A percentile compares a stretch with the other conserved stretches of the same genome.
Conservation (phyloP, 306 rosid species). For the Abrus pulchellus region DNA sequence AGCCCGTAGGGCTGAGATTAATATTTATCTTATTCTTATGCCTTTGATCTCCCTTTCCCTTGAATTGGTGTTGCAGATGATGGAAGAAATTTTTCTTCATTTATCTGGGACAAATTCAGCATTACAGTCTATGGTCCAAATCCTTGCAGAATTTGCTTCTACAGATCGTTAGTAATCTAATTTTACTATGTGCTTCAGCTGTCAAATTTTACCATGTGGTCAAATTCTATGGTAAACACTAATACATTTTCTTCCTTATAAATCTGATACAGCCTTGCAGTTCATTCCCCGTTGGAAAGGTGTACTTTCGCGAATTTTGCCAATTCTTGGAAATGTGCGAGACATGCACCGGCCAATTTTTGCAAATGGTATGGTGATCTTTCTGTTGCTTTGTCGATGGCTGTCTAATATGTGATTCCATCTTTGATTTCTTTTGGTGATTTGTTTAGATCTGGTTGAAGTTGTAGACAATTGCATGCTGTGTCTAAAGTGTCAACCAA, state of each 20-base stretch:
- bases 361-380: conserved; percentile 78
- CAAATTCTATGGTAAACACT: conserved; percentile 37
- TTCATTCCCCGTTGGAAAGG: conserved; percentile 91
- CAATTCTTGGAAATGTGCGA: conserved; percentile 94
- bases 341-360: conserved; percentile 85
- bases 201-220: background rate
- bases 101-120: conserved; percentile 87
- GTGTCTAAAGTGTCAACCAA: conserved; percentile 27
- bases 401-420: conserved; percentile 42
- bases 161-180: conserved; percentile 75
- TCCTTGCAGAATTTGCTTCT: conserved; percentile 90
- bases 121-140: conserved; percentile 90
- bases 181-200: conserved; percentile 37
- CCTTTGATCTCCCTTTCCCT: conserved; percentile 29
- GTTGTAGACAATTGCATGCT: background rate
- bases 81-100: conserved; percentile 94
- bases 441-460: conserved; percentile 45
- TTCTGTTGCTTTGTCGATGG: conserved; percentile 40
- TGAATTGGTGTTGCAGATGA: conserved; percentile 78
- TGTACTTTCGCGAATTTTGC: conserved; percentile 94
- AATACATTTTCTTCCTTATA: conserved; percentile 46
- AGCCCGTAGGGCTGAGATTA: too few relatives aligned
- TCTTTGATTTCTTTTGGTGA: conserved; percentile 31
- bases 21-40: background rate
- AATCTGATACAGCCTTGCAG: conserved; percentile 76